Evolutionary conservation across 345 rosid genomes (phyloP).

Genomic region (Eucalyptus coolabah): DNA sequence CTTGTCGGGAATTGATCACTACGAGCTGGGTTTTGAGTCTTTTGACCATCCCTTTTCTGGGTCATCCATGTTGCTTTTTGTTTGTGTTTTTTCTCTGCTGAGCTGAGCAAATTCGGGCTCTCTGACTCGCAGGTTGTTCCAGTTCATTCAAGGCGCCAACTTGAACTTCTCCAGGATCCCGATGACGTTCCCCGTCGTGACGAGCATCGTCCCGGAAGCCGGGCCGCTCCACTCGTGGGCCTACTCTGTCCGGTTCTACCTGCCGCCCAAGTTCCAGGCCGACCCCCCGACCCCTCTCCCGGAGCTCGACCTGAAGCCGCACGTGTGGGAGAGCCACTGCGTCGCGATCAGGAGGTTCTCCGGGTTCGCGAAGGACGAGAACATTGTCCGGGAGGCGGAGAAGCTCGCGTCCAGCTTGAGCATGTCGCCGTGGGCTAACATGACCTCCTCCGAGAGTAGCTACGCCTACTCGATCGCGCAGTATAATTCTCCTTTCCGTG

Average conservation of each 20-base stretch:
- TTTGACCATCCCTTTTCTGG: background rate
- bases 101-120: background rate
- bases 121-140: constrained; percentile 35
- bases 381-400: constrained; percentile 28
- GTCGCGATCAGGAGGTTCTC: constrained; percentile 54
- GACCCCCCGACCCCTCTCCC: constrained; percentile 51
- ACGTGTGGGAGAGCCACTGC: constrained; percentile 22
- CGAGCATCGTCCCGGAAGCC: constrained; percentile 54
- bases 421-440: constrained; percentile 38
- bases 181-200: constrained; percentile 52
- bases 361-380: constrained; percentile 47
- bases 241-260: constrained; percentile 34
- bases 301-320: constrained; percentile 32
- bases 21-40: background rate
- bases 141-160: constrained; percentile 59
- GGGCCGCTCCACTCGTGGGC: constrained; percentile 54
- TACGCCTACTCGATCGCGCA: constrained; percentile 58
- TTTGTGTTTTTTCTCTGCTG: background rate
- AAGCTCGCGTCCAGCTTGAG: constrained; percentile 47
- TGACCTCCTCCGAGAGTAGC: constrained; percentile 12
- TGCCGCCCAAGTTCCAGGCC: constrained; percentile 43
- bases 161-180: constrained; percentile 47
- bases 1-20: background rate
- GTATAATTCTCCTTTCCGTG: constrained; percentile 43
- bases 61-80: background rate